Evolutionary conservation across 148 eudicot genomes (phyloP).

Genomic region (Rhododendron ovatum): DNA sequence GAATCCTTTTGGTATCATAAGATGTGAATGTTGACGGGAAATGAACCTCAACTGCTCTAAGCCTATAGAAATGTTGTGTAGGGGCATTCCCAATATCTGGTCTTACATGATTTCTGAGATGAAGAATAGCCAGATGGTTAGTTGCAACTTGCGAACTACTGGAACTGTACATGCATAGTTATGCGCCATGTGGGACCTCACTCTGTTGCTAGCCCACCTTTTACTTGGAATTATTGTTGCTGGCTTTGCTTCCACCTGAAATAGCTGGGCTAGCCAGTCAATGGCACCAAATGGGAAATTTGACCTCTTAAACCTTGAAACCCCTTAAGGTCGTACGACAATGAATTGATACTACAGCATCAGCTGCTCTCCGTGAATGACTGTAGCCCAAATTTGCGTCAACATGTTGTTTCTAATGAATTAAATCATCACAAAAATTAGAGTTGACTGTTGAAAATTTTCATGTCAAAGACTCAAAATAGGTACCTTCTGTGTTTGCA

Average conservation of each 20-base stretch:
- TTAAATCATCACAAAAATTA: neutral
- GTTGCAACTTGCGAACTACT: neutral
- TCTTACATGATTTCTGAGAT: neutral
- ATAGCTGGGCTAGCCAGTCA: neutral
- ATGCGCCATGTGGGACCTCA: neutral
- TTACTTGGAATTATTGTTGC: neutral
- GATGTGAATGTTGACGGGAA: neutral
- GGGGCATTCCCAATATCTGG: neutral
- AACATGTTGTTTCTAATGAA: neutral
- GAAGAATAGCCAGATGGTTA: neutral
- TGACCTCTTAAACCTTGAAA: neutral
- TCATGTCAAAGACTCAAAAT: neutral
- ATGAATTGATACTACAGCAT: neutral
- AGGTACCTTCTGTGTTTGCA: neutral
- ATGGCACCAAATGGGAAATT: neutral
- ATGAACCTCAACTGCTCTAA: neutral
- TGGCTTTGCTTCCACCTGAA: neutral
- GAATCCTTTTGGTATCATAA: neutral
- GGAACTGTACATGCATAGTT: neutral
- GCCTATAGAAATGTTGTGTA: neutral
- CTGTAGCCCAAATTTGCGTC: neutral
- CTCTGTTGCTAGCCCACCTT: neutral
- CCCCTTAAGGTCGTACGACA: neutral
- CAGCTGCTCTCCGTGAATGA: neutral
- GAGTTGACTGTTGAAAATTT: neutral